Evolutionary conservation across 371 early-diverging fungal species (phyloP).

Genomic region (Circinella umbellata): DNA sequence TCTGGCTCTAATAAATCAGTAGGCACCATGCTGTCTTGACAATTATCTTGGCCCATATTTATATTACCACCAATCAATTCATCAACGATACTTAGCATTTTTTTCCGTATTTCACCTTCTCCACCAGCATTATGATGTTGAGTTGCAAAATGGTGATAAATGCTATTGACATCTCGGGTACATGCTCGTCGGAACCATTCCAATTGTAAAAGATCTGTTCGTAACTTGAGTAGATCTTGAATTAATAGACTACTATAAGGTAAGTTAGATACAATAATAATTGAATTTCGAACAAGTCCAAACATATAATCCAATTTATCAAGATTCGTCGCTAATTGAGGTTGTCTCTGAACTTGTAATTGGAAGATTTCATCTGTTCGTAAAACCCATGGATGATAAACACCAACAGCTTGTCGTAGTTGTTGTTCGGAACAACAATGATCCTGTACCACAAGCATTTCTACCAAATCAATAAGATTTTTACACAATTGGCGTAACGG

Average conservation of each 20-base stretch:
- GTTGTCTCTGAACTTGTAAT: constrained; percentile 33
- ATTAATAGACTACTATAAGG: constrained; percentile 45
- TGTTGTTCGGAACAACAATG: constrained; percentile 11
- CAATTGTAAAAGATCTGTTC: constrained; percentile 44
- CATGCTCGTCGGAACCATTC: constrained; percentile 53
- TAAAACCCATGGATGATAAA: constrained; percentile 31
- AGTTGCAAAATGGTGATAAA: constrained; percentile 52
- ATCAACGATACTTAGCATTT: constrained; percentile 49
- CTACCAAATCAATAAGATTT: constrained; percentile 52
- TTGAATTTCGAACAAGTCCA: constrained; percentile 39
- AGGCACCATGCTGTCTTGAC: constrained; percentile 15
- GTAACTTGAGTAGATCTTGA: constrained; percentile 43
- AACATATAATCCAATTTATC: constrained; percentile 48
- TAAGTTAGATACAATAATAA: constrained; percentile 43
- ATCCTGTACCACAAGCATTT: constrained; percentile 55
- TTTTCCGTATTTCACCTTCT: constrained; percentile 44
- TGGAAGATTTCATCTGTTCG: constrained; percentile 42
- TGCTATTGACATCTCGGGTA: constrained; percentile 48
- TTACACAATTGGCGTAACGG: constrained; percentile 45
- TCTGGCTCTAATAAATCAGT: constrained; percentile 31
- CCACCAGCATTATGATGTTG: constrained; percentile 27
- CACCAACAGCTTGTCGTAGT: too few species aligned
- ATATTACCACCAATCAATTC: constrained; percentile 43
- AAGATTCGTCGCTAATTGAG: constrained; percentile 36
- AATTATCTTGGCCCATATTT: constrained; percentile 18